A percentile compares a stretch with the other conserved stretches of the same genome.
phyloP scores from a whole-genome alignment of 2,329 filamentous ascomycete genomes.

The Aaosphaeria pasadenensis region DNA sequence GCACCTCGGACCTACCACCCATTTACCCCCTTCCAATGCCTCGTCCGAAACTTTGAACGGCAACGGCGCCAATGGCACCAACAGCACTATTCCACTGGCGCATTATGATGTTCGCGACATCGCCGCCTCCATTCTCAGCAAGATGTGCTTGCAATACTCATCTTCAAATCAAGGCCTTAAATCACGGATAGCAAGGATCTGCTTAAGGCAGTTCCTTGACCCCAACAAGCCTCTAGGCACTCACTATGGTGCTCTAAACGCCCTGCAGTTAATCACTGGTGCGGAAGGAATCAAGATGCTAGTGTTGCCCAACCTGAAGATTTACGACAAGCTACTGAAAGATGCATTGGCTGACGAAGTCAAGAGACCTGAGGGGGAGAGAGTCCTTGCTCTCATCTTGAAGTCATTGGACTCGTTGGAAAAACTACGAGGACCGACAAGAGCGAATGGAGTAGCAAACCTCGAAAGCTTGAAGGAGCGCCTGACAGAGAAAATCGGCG shows the following conservation, averaged over 20 bases:
- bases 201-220: conserved; percentile 87
- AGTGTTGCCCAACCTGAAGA: conserved; percentile 63
- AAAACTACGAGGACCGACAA: conserved; percentile 38
- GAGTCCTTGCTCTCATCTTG: conserved; percentile 57
- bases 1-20: conserved; percentile 63
- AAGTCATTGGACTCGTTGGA: conserved; percentile 55
- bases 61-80: conserved; percentile 20
- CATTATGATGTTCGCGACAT: conserved; percentile 83
- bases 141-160: conserved; percentile 78
- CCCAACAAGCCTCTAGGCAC: conserved; percentile 77
- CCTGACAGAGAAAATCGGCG: conserved; percentile 44
- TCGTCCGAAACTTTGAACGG: conserved; percentile 48
- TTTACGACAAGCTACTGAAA: conserved; percentile 60
- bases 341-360: conserved; percentile 51
- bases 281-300: conserved; percentile 61
- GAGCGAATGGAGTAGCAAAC: conserved; percentile 40
- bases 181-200: conserved; percentile 86
- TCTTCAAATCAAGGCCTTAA: conserved; percentile 78
- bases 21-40: conserved; percentile 47
- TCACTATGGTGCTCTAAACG: conserved; percentile 84
- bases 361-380: conserved; percentile 58
- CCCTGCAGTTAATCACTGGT: conserved; percentile 74
- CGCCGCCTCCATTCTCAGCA: conserved; percentile 75
- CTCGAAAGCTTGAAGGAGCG: conserved; percentile 39
- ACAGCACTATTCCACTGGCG: conserved; percentile 31